Conservation (phyloP, 495 filamentous ascomycete genomes). For the Penicillium coffeae region DNA sequence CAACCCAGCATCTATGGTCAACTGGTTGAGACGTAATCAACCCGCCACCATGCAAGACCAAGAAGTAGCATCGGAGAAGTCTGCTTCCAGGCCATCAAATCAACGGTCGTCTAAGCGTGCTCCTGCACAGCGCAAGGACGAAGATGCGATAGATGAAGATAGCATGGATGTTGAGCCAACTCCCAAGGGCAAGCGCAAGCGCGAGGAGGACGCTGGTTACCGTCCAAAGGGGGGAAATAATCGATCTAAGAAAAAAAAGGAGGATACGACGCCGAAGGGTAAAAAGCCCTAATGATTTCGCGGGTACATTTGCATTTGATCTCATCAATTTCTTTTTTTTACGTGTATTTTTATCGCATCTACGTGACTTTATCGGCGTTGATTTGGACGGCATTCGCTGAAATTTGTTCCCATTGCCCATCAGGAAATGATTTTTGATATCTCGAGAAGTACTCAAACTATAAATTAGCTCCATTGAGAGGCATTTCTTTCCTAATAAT, state of each 20-base stretch:
- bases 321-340: not conserved
- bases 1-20: constrained; percentile 83
- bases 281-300: constrained; percentile 28
- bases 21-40: constrained; percentile 82
- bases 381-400: constrained; percentile 9
- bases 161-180: constrained; percentile 40
- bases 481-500: too few relatives aligned
- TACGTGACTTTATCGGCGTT: not conserved
- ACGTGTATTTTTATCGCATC: constrained; percentile 17
- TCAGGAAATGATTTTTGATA: too few relatives aligned
- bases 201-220: constrained; percentile 66
- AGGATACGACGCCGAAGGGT: constrained; percentile 38
- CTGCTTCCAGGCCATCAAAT: constrained; percentile 40
- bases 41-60: constrained; percentile 79
- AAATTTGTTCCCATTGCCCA: too few relatives aligned
- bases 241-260: constrained; percentile 62
- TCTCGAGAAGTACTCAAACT: too few relatives aligned
- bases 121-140: constrained; percentile 44
- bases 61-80: constrained; percentile 61
- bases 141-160: constrained; percentile 51
- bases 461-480: too few relatives aligned
- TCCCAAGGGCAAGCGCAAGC: constrained; percentile 53
- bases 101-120: constrained; percentile 38
- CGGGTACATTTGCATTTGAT: not conserved
- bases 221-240: constrained; percentile 63